phyloP scores from a whole-genome alignment of 2,329 filamentous ascomycete species.

The Balansia obtecta region DNA sequence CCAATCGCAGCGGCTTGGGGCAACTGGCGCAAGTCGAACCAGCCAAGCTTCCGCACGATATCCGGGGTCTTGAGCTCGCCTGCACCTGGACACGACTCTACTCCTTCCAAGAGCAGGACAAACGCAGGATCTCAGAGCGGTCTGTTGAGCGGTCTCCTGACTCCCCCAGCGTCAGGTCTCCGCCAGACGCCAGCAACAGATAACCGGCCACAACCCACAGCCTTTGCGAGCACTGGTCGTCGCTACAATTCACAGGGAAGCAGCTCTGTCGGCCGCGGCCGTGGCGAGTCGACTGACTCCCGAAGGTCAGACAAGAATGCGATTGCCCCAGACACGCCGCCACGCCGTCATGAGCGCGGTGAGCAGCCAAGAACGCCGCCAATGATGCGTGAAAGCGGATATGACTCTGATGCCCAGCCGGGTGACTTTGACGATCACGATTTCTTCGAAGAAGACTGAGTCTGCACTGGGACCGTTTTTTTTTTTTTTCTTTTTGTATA shows the following conservation, averaged over 20 bases:
- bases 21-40: slow-evolving; percentile 70
- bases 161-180: slow-evolving; percentile 68
- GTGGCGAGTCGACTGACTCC: slow-evolving; percentile 20
- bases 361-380: slow-evolving; percentile 43
- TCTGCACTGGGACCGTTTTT: background rate
- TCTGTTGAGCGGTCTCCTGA: slow-evolving; percentile 71
- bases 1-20: slow-evolving; percentile 84
- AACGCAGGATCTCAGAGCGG: slow-evolving; percentile 39
- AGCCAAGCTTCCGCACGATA: slow-evolving; percentile 34
- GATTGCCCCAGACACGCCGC: slow-evolving; percentile 27
- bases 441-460: slow-evolving; percentile 40
- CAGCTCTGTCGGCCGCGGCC: slow-evolving; percentile 12
- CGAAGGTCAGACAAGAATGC: slow-evolving; percentile 28
- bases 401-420: slow-evolving; percentile 48
- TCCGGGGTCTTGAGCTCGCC: slow-evolving; percentile 35
- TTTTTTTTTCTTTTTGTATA: background rate
- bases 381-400: slow-evolving; percentile 45
- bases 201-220: slow-evolving; percentile 39
- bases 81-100: slow-evolving; percentile 29
- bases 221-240: slow-evolving; percentile 47
- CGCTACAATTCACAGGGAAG: slow-evolving; percentile 37
- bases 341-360: slow-evolving; percentile 25
- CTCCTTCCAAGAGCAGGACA: slow-evolving; percentile 50
- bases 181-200: slow-evolving; percentile 44
- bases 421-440: slow-evolving; percentile 48